Evolutionary conservation across 1,284 basidiomycete genomes (phyloP), one percentile per base, ranked within the genome.

Genomic region (Rhodotorula sp.): DNA sequence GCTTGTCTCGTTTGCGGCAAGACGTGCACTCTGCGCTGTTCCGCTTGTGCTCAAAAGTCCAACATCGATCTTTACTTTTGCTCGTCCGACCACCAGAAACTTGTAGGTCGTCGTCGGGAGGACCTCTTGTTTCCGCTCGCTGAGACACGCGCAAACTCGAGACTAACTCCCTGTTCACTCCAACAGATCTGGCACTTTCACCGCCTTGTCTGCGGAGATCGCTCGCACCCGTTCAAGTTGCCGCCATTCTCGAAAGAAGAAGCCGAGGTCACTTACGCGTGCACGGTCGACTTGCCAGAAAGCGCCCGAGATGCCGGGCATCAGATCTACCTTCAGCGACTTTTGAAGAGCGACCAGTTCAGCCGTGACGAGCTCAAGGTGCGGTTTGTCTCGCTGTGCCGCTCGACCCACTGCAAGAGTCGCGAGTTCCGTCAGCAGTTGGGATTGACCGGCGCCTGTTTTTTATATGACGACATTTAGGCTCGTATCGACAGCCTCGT

Each of bases 1-100:
- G 48, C 18, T 18, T 67, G 66, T 46, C 14, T 53, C 45, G 42
- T 67, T 6, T 64, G 67, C 57, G 61, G 67, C 18, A 4, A 18
- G 7, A 4, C 33, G 22, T 45, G 26, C 14, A 37, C 4, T 6
- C 57, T 30, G 10, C 59, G 45, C 46, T 60, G 59, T 26, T 33
- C 59, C 1, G 6, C 20, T 6, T 60, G 59, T 22, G 20, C 29
- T 3, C 4, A 24, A 30, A 10, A 20, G 29, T 30, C 26, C 18
- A 46, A 29, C 8, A 24, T 49, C 29, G 29, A 30, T 46, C 20
- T 60, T 20, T 30, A 22, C 30, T 49, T 60, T 45, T 60, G 59
- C 59, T 33, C 45, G 22, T 1, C 29, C 12, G 59, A 49, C 20
- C 59, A 60, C 7, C 46, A 60, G 29, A 33, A 60, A 10, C 29